Evolutionary conservation across 176 grass and related monocot genomes (phyloP).

Genomic region (Rhynchospora pubera): DNA sequence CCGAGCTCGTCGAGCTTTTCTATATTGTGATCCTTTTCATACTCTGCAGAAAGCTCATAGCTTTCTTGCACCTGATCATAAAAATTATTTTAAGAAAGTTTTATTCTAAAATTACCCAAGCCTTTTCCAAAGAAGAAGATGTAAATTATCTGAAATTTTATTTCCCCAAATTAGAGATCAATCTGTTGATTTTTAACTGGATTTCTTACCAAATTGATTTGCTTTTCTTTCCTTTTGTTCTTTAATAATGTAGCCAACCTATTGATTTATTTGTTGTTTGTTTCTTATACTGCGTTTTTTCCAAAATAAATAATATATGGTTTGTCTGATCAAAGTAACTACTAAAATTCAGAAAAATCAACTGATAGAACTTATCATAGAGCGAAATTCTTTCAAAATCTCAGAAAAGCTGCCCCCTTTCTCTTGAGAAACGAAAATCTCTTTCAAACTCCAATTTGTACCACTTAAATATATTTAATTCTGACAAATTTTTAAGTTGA

Average conservation of each 20-base stretch:
- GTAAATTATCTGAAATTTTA: background rate
- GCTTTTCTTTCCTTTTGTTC: background rate
- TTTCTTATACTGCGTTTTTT: too few species aligned
- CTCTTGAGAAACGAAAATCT: background rate
- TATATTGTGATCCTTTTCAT: constrained; percentile 58
- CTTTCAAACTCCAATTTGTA: background rate
- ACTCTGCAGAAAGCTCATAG: constrained; percentile 92
- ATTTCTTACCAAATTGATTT: background rate
- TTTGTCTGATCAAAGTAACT: background rate
- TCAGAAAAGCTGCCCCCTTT: background rate
- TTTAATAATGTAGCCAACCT: background rate
- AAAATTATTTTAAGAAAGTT: background rate
- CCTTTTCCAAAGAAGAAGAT: background rate
- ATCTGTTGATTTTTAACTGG: background rate
- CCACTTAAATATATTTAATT: background rate
- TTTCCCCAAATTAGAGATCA: background rate
- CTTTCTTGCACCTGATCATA: constrained; percentile 78
- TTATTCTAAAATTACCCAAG: background rate
- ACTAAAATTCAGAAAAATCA: background rate
- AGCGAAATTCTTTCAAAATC: background rate
- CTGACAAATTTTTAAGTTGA: background rate
- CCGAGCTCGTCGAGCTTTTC: constrained; percentile 73
- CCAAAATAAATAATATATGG: too few species aligned
- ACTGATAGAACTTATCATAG: background rate
- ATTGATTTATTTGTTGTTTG: background rate